Percentiles rank a stretch among this genome's conserved stretches.
These are phyloP conservation scores for Scedosporium apiospermum DNA, from an alignment of 2,329 filamentous ascomycete species.

Conservation along the genomic window DNA sequence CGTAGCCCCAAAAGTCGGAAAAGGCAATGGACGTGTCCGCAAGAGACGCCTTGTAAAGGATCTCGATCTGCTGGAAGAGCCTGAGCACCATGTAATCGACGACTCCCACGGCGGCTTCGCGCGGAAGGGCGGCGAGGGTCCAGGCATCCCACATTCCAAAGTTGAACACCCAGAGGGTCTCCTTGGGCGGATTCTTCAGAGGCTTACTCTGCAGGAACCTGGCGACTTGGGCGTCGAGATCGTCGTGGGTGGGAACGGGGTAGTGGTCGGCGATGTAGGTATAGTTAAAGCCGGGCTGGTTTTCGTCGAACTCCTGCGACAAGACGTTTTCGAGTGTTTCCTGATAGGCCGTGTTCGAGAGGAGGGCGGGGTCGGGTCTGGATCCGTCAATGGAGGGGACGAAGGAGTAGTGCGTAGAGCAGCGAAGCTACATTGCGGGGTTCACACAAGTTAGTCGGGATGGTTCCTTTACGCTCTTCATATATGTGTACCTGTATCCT, in stretches of 20 bases:
- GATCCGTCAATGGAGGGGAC: conserved; percentile 32
- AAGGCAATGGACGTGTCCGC: conserved; percentile 32
- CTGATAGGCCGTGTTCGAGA: conserved; percentile 39
- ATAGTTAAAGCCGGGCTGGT: conserved; percentile 30
- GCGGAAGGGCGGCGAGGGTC: conserved; percentile 38
- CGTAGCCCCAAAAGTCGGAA: conserved; percentile 30
- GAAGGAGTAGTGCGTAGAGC: conserved; percentile 34
- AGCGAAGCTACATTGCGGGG: conserved; percentile 29
- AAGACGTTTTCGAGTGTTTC: conserved; percentile 23
- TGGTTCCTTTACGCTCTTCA: not conserved
- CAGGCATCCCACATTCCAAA: conserved; percentile 48
- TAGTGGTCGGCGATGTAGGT: conserved; percentile 32
- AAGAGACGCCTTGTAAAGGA: conserved; percentile 33
- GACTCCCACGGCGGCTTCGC: conserved; percentile 23
- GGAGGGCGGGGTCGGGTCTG: conserved; percentile 39
- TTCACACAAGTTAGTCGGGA: too few relatives aligned
- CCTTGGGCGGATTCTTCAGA: conserved; percentile 23
- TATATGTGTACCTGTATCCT: not conserved
- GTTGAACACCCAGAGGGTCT: conserved; percentile 43
- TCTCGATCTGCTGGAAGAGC: conserved; percentile 36
- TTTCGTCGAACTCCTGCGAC: not conserved
- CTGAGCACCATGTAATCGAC: conserved; percentile 26
- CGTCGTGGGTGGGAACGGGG: conserved; percentile 26
- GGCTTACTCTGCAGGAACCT: conserved; percentile 32
- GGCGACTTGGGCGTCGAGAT: conserved; percentile 34